These are phyloP conservation scores for Claviceps africana DNA, from an alignment of 2,329 filamentous ascomycete species.

Conservation along the genomic window DNA sequence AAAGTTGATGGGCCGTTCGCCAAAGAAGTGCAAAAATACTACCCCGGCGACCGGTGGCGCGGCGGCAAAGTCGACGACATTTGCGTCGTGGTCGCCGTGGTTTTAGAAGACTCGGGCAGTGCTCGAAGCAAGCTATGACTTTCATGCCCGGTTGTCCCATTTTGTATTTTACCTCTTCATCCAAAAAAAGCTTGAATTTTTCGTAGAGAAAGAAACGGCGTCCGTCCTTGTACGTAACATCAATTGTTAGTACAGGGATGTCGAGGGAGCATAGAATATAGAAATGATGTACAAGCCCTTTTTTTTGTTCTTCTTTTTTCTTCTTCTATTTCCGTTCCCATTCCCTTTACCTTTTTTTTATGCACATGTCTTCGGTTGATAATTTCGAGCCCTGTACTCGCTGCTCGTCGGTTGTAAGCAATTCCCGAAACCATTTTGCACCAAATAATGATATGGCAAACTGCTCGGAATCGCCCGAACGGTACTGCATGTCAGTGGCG, in stretches of 20 bases:
- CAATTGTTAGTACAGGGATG: background rate
- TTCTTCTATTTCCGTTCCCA: too few species aligned
- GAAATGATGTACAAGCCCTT: background rate
- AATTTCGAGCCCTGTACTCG: too few species aligned
- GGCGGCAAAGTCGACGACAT: slow-evolving; percentile 97
- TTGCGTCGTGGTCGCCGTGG: slow-evolving; percentile 68
- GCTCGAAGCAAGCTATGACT: slow-evolving; percentile 21
- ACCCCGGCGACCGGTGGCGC: slow-evolving; percentile 72
- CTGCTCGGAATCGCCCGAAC: too few species aligned
- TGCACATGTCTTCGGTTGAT: too few species aligned
- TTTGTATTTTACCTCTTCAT: background rate
- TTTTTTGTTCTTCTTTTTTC: too few species aligned
- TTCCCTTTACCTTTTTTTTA: too few species aligned
- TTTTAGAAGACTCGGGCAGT: slow-evolving; percentile 43
- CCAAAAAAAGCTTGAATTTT: too few species aligned
- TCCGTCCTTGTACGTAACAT: background rate
- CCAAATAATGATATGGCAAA: too few species aligned
- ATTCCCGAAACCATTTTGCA: too few species aligned
- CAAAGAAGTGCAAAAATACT: slow-evolving; percentile 80
- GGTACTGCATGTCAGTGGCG: too few species aligned
- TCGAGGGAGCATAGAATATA: background rate
- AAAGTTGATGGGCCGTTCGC: slow-evolving; percentile 86
- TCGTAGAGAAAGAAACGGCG: background rate
- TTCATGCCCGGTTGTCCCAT: background rate
- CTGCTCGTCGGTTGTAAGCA: too few species aligned